phyloP scores from a whole-genome alignment of 805 yeast species.

The Ogataea wickerhamii region DNA sequence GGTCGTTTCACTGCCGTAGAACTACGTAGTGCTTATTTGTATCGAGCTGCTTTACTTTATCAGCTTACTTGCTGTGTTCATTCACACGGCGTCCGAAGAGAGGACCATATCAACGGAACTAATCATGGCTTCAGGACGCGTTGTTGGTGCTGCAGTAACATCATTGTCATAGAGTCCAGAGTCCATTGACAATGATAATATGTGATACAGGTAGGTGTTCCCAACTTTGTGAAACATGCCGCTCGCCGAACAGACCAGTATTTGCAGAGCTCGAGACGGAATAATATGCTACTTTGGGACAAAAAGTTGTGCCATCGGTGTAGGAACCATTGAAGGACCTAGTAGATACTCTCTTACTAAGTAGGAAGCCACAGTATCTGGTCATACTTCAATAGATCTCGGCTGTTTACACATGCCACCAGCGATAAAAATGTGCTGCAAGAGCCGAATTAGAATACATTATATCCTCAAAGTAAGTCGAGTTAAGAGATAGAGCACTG shows the following conservation, averaged over 20 bases:
- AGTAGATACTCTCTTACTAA: no score
- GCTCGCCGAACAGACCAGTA: slow-evolving; percentile 37
- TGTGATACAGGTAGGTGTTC: slow-evolving; percentile 39
- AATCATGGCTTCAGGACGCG: slow-evolving; percentile 26
- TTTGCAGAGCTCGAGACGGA: slow-evolving; percentile 45
- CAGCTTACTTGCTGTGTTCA: slow-evolving; percentile 44
- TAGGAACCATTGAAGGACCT: slow-evolving; percentile 40
- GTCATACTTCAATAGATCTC: no score
- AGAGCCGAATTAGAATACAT: no score
- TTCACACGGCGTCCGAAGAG: slow-evolving; percentile 45
- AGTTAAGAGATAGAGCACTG: no score
- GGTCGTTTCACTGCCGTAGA: slow-evolving; percentile 35
- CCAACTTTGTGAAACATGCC: slow-evolving; percentile 35
- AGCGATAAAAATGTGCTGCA: no score
- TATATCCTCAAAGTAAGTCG: no score
- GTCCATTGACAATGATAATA: slow-evolving; percentile 42
- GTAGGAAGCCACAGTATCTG: not conserved
- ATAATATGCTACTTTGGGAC: slow-evolving; percentile 37
- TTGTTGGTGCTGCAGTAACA: slow-evolving; percentile 27
- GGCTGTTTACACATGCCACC: no score
- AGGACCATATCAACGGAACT: slow-evolving; percentile 39
- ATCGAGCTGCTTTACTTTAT: slow-evolving; percentile 40
- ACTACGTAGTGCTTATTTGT: slow-evolving; percentile 39
- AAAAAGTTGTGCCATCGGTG: slow-evolving; percentile 33
- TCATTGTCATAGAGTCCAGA: slow-evolving; percentile 32